phyloP scores from a whole-genome alignment of 805 yeast genomes.

The Lachancea sp. region DNA sequence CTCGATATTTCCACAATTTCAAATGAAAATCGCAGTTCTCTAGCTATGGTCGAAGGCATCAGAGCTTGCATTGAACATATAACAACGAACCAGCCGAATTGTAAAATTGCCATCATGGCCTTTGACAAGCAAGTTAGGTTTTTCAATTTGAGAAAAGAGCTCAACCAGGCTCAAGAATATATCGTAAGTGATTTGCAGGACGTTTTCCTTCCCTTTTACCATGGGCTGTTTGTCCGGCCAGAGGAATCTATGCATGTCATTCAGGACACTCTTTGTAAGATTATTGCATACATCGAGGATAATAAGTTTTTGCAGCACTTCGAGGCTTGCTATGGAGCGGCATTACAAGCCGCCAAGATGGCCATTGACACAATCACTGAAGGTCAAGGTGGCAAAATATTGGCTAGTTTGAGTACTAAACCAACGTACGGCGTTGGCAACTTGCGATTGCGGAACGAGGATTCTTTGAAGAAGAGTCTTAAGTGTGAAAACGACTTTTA shows the following conservation, averaged over 20 bases:
- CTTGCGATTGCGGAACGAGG: constrained; percentile 38
- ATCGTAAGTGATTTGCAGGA: constrained; percentile 57
- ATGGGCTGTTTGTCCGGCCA: constrained; percentile 79
- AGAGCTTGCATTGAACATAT: constrained; percentile 43
- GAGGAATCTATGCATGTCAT: constrained; percentile 55
- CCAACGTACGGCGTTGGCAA: constrained; percentile 83
- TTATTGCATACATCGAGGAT: constrained; percentile 34
- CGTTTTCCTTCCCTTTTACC: constrained; percentile 64
- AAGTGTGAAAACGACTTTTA: constrained; percentile 59
- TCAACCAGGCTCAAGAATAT: constrained; percentile 51
- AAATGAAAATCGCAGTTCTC: constrained; percentile 47
- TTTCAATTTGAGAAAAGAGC: constrained; percentile 54
- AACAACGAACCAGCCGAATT: constrained; percentile 32
- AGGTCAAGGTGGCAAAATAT: constrained; percentile 78
- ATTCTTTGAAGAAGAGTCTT: constrained; percentile 45
- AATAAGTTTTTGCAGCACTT: constrained; percentile 25
- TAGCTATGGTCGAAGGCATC: constrained; percentile 62
- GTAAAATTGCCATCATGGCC: constrained; percentile 64
- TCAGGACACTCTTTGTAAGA: constrained; percentile 55
- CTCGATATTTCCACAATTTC: constrained; percentile 63
- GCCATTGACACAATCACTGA: constrained; percentile 46
- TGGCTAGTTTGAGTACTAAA: constrained; percentile 55
- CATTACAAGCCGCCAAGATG: constrained; percentile 58
- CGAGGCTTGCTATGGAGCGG: constrained; percentile 76
- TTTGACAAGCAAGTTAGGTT: constrained; percentile 69